Evolutionary conservation across 257 asterid species (phyloP), one percentile per base, ranked within the genome.

Genomic region (Gardenia jasminoides): DNA sequence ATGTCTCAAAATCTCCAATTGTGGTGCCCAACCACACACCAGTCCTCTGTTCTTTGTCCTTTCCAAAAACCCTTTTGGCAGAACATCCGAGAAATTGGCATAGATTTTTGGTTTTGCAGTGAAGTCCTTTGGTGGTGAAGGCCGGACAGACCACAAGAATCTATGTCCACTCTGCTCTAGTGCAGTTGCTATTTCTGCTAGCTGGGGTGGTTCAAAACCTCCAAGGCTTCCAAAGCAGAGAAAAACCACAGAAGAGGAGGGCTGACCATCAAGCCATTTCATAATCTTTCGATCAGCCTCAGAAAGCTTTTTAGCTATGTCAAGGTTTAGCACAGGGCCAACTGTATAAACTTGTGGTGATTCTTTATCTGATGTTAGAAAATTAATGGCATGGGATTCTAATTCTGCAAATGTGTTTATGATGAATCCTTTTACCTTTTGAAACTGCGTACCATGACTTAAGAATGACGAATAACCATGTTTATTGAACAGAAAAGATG

Each of bases 251-350:
- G 79, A 61, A 1, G 72, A 62, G 16, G 72, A 28, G 56, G 79
- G 72, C 61, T 76, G 79, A 43, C 44, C 24, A 76, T 76, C 79
- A 43, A 76, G 79, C 79, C 79, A 76, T 52, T 62, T 64, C 47
- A 62, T 76, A 16, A 76, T 76, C 61, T 36, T 36, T 36, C 41
- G 41, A 36, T 62, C 67, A 2, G 79, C 43, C 3, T 28, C 72
- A 8, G 72, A 10, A 28, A 43, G 47, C 79, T 62, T 62, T 44
- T 62, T 19, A 3, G 7, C 24, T 19, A 36, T 36, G 41, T 62
- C 61, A 12, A 44, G 24, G 62, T 62, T 62, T 46, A 76, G n/a
- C 9, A 75, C 59, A 41, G 79, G 79, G 7, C 79, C 79, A 26
- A 75, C 71, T 2, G 70, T 22, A 44, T 75, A 75, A 59, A 75